A percentile compares a stretch with the other conserved stretches of the same genome.
phyloP scores from a whole-genome alignment of 345 rosid genomes.

The Draba incana region DNA sequence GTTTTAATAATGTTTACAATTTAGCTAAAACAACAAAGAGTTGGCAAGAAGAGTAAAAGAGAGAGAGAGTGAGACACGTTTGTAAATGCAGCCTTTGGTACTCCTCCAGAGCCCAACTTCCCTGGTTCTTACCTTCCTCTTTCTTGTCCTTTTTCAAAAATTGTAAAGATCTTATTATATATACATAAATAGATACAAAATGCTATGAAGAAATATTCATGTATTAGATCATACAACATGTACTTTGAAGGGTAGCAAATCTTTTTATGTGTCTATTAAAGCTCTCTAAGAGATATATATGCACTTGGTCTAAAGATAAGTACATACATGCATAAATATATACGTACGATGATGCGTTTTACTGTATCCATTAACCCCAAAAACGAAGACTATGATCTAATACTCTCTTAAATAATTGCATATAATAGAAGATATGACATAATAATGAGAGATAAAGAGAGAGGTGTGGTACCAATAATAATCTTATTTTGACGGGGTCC shows the following conservation, averaged over 20 bases:
- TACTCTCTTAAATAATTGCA: conserved; percentile 5
- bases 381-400: conserved; percentile 6
- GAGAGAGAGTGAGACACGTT: conserved; percentile 31
- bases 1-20: no score
- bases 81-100: conserved; percentile 34
- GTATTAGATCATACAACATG: neutral
- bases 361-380: conserved; percentile 1
- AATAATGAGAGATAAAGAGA: conserved; percentile 15
- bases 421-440: neutral
- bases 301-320: conserved; percentile 23
- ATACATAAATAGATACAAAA: neutral
- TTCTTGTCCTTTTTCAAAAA: conserved; percentile 27
- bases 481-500: conserved; percentile 25
- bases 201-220: conserved; percentile 1
- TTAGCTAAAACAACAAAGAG: neutral
- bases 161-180: neutral
- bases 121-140: conserved; percentile 39
- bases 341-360: conserved; percentile 21
- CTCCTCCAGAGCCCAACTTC: conserved; percentile 41
- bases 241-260: conserved; percentile 3
- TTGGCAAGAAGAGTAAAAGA: conserved; percentile 28
- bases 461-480: conserved; percentile 22
- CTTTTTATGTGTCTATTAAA: neutral
- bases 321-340: neutral
- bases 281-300: conserved; percentile 19